Evolutionary conservation across 176 grass and related monocot species (phyloP).

Genomic region (Areca catechu): DNA sequence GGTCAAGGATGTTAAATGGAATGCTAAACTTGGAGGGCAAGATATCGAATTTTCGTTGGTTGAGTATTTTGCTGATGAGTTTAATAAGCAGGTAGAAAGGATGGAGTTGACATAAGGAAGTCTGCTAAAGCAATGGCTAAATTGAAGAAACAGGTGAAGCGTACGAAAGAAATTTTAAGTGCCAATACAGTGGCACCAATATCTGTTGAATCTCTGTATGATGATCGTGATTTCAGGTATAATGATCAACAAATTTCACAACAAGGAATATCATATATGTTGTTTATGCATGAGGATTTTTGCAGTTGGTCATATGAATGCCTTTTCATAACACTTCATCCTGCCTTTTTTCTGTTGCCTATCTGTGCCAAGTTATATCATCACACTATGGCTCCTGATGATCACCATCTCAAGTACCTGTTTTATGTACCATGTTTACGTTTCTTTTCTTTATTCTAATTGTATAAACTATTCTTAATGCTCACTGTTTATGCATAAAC

Average conservation of each 20-base stretch:
- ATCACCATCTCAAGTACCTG: too few species aligned
- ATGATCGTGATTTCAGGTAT: slow-evolving; percentile 95
- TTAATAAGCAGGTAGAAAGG: slow-evolving; percentile 77
- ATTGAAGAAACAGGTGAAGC: slow-evolving; percentile 98
- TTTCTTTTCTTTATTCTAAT: too few species aligned
- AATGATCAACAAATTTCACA: not conserved
- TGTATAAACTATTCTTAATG: too few species aligned
- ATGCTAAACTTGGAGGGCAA: slow-evolving; percentile 78
- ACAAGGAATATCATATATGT: too few species aligned
- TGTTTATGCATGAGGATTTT: not conserved
- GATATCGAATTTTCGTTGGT: slow-evolving; percentile 81
- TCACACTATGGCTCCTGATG: too few species aligned
- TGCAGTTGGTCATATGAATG: too few species aligned
- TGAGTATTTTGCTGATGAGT: slow-evolving; percentile 85
- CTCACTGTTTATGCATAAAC: too few species aligned
- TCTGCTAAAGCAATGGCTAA: slow-evolving; percentile 98
- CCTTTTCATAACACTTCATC: too few species aligned
- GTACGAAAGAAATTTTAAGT: slow-evolving; percentile 98
- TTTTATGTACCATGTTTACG: too few species aligned
- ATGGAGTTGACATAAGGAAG: slow-evolving; percentile 77
- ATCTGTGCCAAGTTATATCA: too few species aligned
- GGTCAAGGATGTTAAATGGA: slow-evolving; percentile 98
- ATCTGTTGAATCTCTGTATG: slow-evolving; percentile 90
- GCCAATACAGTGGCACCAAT: slow-evolving; percentile 88
- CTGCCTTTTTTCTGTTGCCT: too few species aligned